These are phyloP conservation scores for Sesbania bispinosa DNA, from an alignment of 306 rosid species.

Conservation along the genomic window DNA sequence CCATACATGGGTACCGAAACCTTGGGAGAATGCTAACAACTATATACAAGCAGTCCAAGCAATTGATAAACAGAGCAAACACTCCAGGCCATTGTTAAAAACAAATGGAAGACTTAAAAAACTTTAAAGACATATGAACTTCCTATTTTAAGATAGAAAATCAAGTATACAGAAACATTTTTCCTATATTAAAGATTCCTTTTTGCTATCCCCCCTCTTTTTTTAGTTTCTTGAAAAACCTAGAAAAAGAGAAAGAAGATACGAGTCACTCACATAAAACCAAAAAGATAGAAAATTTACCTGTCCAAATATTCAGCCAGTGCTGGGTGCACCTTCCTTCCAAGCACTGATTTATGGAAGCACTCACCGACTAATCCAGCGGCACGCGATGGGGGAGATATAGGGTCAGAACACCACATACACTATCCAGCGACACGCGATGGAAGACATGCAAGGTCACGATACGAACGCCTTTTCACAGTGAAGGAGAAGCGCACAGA, in stretches of 20 bases:
- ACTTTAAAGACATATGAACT: neutral
- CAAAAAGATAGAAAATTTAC: conserved; percentile 24
- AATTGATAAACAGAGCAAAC: no score
- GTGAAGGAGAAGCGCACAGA: no score
- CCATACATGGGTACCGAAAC: no score
- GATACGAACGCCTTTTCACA: no score
- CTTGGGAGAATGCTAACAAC: no score
- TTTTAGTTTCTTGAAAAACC: neutral
- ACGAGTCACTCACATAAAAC: conserved; percentile 3
- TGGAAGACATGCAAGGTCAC: no score
- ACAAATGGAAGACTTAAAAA: no score
- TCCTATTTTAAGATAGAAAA: neutral
- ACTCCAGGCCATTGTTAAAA: no score
- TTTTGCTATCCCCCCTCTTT: neutral
- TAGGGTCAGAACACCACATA: no score
- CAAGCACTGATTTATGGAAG: conserved; percentile 31
- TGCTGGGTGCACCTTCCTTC: neutral
- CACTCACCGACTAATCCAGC: conserved; percentile 47
- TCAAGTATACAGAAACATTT: neutral
- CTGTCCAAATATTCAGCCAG: neutral
- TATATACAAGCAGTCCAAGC: no score
- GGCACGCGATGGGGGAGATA: no score
- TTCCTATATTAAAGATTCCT: neutral
- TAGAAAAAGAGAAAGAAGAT: neutral
- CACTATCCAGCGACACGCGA: no score